phyloP scores from a whole-genome alignment of 768 basidiomycete species.

The Lactifluus echinatus region DNA sequence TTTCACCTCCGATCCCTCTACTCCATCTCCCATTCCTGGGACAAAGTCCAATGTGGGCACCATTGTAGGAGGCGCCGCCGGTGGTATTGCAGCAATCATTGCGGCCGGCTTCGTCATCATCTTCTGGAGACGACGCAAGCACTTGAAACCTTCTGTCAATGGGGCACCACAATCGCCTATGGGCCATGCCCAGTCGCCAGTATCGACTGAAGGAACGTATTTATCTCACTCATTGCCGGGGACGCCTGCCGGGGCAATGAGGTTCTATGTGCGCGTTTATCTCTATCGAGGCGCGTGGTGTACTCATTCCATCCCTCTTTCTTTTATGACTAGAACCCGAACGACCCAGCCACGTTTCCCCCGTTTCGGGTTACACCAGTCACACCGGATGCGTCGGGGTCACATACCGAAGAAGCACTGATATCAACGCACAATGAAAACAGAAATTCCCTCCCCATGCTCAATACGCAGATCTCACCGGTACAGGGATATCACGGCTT shows the following conservation, averaged over 20 bases:
- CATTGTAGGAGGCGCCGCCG: background rate
- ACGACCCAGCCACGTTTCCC: constrained; percentile 5
- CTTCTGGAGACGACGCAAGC: background rate
- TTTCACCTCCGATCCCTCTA: background rate
- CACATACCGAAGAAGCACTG: background rate
- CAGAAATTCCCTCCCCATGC: too few relatives aligned
- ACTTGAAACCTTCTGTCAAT: too few relatives aligned
- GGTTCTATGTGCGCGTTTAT: background rate
- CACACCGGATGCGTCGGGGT: background rate
- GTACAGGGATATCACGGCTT: background rate
- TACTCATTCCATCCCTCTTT: too few relatives aligned
- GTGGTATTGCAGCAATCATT: background rate
- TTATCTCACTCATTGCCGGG: background rate
- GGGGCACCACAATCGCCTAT: background rate
- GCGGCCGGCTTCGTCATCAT: background rate
- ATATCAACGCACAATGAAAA: background rate
- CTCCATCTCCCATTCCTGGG: background rate
- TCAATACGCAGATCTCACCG: background rate
- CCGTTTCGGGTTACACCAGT: background rate
- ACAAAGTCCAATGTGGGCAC: background rate
- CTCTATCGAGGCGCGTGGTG: background rate
- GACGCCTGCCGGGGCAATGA: background rate
- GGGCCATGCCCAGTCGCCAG: background rate
- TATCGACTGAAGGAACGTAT: background rate
- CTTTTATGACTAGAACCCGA: background rate